Base-by-base conservation (phyloP, 805 yeast species). In the Clavispora santaluciae region DNA sequence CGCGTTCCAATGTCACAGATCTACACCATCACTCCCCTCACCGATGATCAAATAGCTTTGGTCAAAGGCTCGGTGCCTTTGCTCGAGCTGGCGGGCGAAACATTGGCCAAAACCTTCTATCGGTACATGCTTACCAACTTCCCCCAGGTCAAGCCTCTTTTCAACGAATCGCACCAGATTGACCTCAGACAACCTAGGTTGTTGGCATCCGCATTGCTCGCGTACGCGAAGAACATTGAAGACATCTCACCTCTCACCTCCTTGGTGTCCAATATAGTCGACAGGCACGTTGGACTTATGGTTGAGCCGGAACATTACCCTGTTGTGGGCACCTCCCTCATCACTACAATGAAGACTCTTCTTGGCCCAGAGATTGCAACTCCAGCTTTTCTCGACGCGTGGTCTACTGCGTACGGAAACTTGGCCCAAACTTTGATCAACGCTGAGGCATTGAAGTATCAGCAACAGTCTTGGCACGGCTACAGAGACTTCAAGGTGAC, bases 241-340 rank as follows among this genome's bases (percentile, higher is more conserved):
- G 75, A 80, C 43, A 57, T 83, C 39, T 63, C 74, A 3, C 79
- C 75, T 9, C 61, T 83, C 30, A 53, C 67, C 10, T 74, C 63
- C 1, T 75, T 77, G 44, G 86, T 83, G 8, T 63, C 71, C 36
- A 78, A 75, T 45, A 79, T 83, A 50, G 83, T 75, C 34, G 71
- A 69, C 48, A 83, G 82, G 58, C 90, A 83, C 50, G 79, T 76
- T 43, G 84, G 85, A 33, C 63, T 83, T 45, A 77, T 77, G 53
- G 72, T 83, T 33, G 56, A 62, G 45, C 76, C 88, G 3, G 83
- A 78, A 41, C 87, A 82, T 43, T 83, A 83, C 51, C 77, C 79
- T 17, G 68, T 78, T 48, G 88, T 83, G 23, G 90, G 88, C 22
- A 55, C 59, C 22, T 69, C 72, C 44, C 59, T 84, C n/a, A 55